phyloP scores from a whole-genome alignment of 495 filamentous ascomycete genomes.

The Xanthoparmelia taractica region DNA sequence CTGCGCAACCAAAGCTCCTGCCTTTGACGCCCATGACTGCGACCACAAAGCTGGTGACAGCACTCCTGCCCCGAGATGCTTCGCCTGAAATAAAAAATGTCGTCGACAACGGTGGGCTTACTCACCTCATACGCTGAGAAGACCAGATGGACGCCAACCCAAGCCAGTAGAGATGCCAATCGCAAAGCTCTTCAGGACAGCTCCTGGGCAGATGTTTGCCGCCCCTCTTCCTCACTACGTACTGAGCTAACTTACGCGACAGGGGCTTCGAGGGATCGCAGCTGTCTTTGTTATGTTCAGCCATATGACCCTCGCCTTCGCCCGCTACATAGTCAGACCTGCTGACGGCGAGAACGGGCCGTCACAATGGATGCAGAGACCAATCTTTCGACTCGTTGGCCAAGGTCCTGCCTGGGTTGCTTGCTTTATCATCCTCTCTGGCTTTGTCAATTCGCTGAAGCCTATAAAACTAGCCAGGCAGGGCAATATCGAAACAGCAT shows the following conservation, averaged over 20 bases:
- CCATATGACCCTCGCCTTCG: constrained; percentile 47
- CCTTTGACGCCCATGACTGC: neutral
- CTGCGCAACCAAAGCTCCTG: neutral
- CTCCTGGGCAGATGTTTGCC: constrained; percentile 24
- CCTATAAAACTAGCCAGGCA: constrained; percentile 24
- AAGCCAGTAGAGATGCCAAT: constrained; percentile 17
- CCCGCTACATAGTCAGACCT: constrained; percentile 45
- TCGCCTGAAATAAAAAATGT: constrained; percentile 3
- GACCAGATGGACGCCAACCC: constrained; percentile 19
- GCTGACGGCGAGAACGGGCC: constrained; percentile 31
- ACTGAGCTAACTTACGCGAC: constrained; percentile 11
- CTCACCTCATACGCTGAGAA: constrained; percentile 19
- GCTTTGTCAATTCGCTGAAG: constrained; percentile 28
- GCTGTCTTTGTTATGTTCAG: constrained; percentile 49
- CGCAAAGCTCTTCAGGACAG: constrained; percentile 19
- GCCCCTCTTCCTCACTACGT: constrained; percentile 4
- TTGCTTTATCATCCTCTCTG: constrained; percentile 38
- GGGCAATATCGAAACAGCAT: constrained; percentile 23
- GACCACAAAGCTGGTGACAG: neutral
- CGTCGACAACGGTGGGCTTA: constrained; percentile 21
- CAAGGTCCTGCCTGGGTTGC: constrained; percentile 51
- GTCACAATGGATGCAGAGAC: constrained; percentile 42
- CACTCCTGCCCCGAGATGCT: neutral
- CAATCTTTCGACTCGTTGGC: constrained; percentile 46
- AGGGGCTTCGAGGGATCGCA: constrained; percentile 50